These are phyloP conservation scores for Kwoniella heveanensis DNA, from an alignment of 768 basidiomycete species.

Conservation along the genomic window DNA sequence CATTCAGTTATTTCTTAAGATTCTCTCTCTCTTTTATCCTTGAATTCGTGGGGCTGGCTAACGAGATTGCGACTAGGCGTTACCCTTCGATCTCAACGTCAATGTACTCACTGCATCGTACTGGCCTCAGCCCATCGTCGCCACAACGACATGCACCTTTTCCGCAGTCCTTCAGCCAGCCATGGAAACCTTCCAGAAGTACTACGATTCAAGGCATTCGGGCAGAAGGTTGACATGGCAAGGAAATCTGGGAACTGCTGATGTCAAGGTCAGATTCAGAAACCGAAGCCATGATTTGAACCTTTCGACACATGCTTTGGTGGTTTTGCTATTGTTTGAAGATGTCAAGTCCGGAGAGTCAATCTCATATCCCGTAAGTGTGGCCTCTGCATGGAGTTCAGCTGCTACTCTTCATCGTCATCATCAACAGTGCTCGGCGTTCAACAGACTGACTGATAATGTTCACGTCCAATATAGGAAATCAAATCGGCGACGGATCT, in stretches of 20 bases:
- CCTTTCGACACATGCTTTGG: conserved; percentile 82
- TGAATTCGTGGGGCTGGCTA: too few relatives aligned
- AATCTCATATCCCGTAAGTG: conserved; percentile 72
- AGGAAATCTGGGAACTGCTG: conserved; percentile 82
- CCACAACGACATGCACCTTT: conserved; percentile 65
- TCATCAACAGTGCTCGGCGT: too few relatives aligned
- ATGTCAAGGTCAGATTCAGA: conserved; percentile 82
- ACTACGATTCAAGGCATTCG: conserved; percentile 84
- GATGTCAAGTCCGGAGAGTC: conserved; percentile 67
- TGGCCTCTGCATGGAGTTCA: not conserved
- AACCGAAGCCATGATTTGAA: conserved; percentile 81
- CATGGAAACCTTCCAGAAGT: conserved; percentile 78
- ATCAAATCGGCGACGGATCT: conserved; percentile 76
- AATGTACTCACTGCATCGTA: conserved; percentile 94
- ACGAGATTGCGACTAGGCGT: conserved; percentile 60
- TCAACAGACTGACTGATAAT: too few relatives aligned
- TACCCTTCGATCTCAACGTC: conserved; percentile 77
- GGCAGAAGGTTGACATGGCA: conserved; percentile 93
- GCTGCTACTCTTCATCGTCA: too few relatives aligned
- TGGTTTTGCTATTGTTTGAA: conserved; percentile 86
- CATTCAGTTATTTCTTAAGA: too few relatives aligned
- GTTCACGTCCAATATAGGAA: too few relatives aligned
- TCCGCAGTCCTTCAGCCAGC: conserved; percentile 67
- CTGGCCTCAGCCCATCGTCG: conserved; percentile 79
- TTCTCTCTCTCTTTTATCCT: too few relatives aligned